Evolutionary conservation across 768 basidiomycete genomes (phyloP).

Genomic region (Harrya chromipes): DNA sequence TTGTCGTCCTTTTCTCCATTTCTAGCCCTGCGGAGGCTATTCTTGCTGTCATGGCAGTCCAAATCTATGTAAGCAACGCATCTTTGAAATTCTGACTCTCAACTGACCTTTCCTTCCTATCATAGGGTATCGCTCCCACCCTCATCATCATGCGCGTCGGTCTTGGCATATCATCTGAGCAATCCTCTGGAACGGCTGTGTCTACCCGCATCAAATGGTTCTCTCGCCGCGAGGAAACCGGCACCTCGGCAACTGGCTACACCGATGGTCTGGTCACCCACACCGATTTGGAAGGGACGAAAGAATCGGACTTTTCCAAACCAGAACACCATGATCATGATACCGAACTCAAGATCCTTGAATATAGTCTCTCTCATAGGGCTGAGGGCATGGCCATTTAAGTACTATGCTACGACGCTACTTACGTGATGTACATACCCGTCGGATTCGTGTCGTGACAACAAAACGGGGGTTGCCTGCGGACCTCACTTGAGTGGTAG

Average conservation of each 20-base stretch:
- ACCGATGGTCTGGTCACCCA: conserved; percentile 17
- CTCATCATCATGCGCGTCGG: conserved; percentile 36
- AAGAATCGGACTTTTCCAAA: conserved; percentile 1
- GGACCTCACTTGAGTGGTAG: conserved; percentile 17
- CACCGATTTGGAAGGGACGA: conserved; percentile 20
- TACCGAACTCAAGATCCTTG: background rate
- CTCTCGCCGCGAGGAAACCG: conserved; percentile 10
- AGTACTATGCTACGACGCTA: background rate
- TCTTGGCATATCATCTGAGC: conserved; percentile 30
- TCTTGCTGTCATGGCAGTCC: conserved; percentile 35
- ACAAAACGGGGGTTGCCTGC: conserved; percentile 1
- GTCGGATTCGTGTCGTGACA: background rate
- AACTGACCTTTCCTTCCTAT: background rate
- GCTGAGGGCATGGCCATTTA: background rate
- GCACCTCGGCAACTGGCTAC: conserved; percentile 17
- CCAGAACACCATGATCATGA: conserved; percentile 1
- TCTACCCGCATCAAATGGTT: conserved; percentile 28
- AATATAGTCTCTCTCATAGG: background rate
- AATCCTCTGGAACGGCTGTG: conserved; percentile 7
- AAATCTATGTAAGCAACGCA: conserved; percentile 37
- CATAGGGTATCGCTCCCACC: conserved; percentile 35
- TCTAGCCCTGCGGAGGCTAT: conserved; percentile 35
- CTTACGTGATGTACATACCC: background rate
- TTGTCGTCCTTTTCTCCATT: conserved; percentile 38
- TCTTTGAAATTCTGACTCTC: background rate